phyloP scores from a whole-genome alignment of 2,329 filamentous ascomycete genomes.

The Monosporascus sp. region DNA sequence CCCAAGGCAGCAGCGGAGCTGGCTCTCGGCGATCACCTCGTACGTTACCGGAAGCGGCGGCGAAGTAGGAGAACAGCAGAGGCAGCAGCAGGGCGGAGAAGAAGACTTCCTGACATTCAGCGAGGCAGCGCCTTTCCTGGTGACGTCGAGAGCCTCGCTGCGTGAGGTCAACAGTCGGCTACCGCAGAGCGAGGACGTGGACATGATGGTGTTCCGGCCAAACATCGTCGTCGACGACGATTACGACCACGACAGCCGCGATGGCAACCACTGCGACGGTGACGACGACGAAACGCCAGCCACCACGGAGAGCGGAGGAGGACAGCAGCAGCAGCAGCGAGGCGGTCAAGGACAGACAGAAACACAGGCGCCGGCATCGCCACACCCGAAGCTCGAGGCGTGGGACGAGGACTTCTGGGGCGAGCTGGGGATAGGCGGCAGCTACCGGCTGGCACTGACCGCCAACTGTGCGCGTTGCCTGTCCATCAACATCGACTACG shows the following conservation, averaged over 20 bases:
- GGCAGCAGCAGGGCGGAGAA: not conserved
- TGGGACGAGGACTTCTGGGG: conserved; percentile 73
- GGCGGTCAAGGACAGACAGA: too few species aligned
- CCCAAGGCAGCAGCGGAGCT: conserved; percentile 15
- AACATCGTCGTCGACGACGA: conserved; percentile 65
- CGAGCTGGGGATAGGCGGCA: conserved; percentile 42
- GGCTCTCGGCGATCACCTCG: conserved; percentile 29
- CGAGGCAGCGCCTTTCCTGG: conserved; percentile 69
- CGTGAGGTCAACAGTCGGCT: conserved; percentile 56
- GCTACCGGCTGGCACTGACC: conserved; percentile 48
- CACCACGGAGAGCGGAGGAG: not conserved
- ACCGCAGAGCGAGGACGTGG: conserved; percentile 42
- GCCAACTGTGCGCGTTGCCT: conserved; percentile 65
- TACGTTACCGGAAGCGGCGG: conserved; percentile 21
- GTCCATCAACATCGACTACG: conserved; percentile 67
- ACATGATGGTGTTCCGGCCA: conserved; percentile 65
- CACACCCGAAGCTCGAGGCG: conserved; percentile 19
- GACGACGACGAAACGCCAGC: not conserved
- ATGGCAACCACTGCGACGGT: not conserved
- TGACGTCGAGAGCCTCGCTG: conserved; percentile 67
- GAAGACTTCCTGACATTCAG: conserved; percentile 58
- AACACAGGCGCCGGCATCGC: too few species aligned
- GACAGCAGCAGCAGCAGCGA: not conserved
- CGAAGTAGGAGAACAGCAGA: conserved; percentile 17
- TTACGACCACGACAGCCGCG: conserved; percentile 35